Percentiles rank a stretch among this genome's conserved stretches.
Evolutionary conservation across 805 yeast genomes (phyloP).

Genomic region (Limtongia smithiae): DNA sequence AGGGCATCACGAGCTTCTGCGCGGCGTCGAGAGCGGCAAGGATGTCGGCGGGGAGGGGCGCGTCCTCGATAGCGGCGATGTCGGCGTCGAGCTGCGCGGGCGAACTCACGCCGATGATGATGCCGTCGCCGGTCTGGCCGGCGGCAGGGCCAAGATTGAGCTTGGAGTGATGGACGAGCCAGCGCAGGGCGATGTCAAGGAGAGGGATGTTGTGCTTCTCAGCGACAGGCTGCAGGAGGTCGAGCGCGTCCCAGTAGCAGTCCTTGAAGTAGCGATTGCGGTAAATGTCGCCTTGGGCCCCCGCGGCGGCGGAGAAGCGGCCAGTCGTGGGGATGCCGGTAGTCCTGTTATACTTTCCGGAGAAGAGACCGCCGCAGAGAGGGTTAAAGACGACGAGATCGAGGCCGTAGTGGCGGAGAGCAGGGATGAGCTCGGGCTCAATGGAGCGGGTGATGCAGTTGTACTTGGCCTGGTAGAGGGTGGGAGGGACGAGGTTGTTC

Average conservation of each 20-base stretch:
- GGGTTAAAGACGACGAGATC: conserved; percentile 31
- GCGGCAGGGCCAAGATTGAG: conserved; percentile 14
- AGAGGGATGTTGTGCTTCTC: conserved; percentile 12
- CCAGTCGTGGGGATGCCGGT: not conserved
- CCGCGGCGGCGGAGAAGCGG: not conserved
- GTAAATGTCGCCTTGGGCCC: conserved; percentile 3
- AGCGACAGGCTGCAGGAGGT: conserved; percentile 7
- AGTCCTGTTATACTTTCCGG: conserved; percentile 7
- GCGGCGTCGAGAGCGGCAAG: conserved; percentile 30
- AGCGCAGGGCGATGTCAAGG: conserved; percentile 17
- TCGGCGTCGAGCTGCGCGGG: conserved; percentile 11
- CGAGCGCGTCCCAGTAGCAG: conserved; percentile 15
- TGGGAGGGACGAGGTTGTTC: conserved; percentile 23
- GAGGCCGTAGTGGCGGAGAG: conserved; percentile 27
- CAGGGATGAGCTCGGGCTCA: conserved; percentile 32
- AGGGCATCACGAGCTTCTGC: conserved; percentile 29
- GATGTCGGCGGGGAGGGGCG: conserved; percentile 31
- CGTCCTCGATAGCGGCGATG: conserved; percentile 26
- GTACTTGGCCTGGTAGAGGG: conserved; percentile 34
- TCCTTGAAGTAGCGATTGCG: conserved; percentile 18
- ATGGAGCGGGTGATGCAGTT: conserved; percentile 31
- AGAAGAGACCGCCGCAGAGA: conserved; percentile 11
- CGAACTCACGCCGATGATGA: conserved; percentile 17
- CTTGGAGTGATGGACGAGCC: conserved; percentile 18
- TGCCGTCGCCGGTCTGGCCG: conserved; percentile 16